phyloP scores from a whole-genome alignment of 176 grass and related monocot species.

The Eremochloa ophiuroides region DNA sequence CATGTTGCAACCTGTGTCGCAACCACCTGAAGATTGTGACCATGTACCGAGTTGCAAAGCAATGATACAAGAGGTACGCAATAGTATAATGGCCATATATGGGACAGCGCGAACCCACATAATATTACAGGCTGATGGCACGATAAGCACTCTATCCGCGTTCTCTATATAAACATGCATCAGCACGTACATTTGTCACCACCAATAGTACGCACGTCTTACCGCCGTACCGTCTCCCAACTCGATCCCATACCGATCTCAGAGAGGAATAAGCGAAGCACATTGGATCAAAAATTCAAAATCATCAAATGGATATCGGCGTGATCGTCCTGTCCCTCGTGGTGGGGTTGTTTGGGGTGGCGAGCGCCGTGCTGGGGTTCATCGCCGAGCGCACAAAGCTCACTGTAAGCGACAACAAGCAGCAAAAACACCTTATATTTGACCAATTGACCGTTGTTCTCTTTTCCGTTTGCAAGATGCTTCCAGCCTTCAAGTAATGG shows the following conservation, averaged over 20 bases:
- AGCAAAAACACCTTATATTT: neutral
- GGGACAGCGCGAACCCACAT: neutral
- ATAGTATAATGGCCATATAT: too few species aligned
- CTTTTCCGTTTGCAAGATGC: neutral
- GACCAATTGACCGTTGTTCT: neutral
- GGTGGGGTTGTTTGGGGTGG: neutral
- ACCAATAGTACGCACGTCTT: neutral
- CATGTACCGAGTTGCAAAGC: neutral
- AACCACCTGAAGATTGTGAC: too few species aligned
- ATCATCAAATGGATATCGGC: neutral
- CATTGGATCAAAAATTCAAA: neutral
- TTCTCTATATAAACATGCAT: neutral
- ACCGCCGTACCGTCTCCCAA: neutral
- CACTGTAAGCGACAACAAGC: constrained; percentile 4
- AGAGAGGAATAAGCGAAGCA: neutral
- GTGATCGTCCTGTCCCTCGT: neutral
- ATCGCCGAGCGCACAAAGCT: constrained; percentile 16
- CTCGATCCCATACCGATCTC: neutral
- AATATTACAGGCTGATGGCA: neutral
- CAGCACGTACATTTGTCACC: neutral
- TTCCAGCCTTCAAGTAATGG: neutral
- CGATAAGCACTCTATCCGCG: neutral
- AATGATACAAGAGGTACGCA: neutral
- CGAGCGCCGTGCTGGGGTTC: constrained; percentile 32
- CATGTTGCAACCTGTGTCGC: too few species aligned